Conservation (phyloP, 1,284 basidiomycete genomes). For the Puccinia polysora region DNA sequence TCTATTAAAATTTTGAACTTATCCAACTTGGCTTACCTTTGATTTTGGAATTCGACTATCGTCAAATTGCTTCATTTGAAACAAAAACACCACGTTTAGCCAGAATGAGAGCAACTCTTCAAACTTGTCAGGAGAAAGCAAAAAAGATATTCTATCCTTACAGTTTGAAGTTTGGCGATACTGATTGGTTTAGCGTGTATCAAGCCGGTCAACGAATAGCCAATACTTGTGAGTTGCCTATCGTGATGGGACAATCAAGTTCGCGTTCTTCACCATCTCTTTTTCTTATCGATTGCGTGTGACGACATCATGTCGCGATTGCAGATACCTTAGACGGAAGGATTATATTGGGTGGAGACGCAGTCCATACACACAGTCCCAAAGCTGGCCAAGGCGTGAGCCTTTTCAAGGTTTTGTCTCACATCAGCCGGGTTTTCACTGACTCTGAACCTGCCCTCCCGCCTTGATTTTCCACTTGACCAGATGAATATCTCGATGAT, state of each 20-base stretch:
- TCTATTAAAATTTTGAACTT: not conserved
- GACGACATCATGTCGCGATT: conserved; percentile 19
- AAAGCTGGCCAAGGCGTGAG: conserved; percentile 52
- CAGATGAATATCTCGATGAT: conserved; percentile 55
- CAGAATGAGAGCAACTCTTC: conserved; percentile 52
- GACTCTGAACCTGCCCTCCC: not conserved
- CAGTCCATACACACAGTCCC: conserved; percentile 55
- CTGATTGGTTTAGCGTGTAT: conserved; percentile 55
- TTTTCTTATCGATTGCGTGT: conserved; percentile 37
- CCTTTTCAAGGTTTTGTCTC: not conserved
- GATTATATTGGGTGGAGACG: conserved; percentile 55
- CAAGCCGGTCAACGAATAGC: conserved; percentile 50
- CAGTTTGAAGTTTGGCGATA: conserved; percentile 53
- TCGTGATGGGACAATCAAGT: too few species aligned
- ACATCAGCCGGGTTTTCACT: not conserved
- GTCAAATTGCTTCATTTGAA: not conserved
- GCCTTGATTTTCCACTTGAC: conserved; percentile 19
- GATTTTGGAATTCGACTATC: not conserved
- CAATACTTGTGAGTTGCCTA: conserved; percentile 44
- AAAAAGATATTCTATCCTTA: conserved; percentile 55
- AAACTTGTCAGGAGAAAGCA: conserved; percentile 53
- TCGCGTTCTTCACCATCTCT: conserved; percentile 45
- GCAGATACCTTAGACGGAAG: conserved; percentile 50
- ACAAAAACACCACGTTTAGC: conserved; percentile 27
- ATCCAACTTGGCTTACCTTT: not conserved